A percentile compares a stretch with the other conserved stretches of the same genome.
These are phyloP conservation scores for Polychaeton citri DNA, from an alignment of 2,329 filamentous ascomycete species.

Conservation along the genomic window DNA sequence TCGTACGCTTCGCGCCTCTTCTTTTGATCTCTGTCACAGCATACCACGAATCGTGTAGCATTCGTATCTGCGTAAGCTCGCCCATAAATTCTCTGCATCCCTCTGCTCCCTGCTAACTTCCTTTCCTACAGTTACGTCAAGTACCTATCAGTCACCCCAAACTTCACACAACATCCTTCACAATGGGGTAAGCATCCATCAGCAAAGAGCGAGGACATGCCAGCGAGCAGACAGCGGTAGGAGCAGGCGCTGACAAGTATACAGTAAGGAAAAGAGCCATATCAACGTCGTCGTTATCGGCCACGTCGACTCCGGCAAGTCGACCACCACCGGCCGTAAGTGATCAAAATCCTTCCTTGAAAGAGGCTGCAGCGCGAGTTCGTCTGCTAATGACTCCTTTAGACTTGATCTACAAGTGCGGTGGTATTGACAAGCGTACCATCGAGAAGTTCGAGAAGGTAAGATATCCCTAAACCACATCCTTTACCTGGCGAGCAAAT, in stretches of 20 bases:
- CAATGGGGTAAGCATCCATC: conserved; percentile 11
- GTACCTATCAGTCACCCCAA: conserved; percentile 3
- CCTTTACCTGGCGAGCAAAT: conserved; percentile 3
- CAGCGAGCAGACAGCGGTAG: conserved; percentile 1
- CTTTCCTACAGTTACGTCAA: conserved; percentile 4
- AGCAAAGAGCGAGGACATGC: conserved; percentile 7
- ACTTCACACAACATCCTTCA: conserved; percentile 8
- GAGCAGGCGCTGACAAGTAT: conserved; percentile 20
- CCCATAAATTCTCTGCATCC: neutral
- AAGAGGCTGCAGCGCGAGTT: conserved; percentile 14
- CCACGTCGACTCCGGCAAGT: conserved; percentile 99
- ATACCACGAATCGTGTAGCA: conserved; percentile 1
- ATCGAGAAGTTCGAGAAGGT: conserved; percentile 99
- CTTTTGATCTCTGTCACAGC: conserved; percentile 1
- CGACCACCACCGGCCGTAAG: conserved; percentile 79
- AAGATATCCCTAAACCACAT: conserved; percentile 15
- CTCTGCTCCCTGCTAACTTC: conserved; percentile 2
- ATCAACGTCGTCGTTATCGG: conserved; percentile 96
- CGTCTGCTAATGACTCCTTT: conserved; percentile 47
- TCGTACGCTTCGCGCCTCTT: neutral
- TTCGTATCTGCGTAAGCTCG: conserved; percentile 1
- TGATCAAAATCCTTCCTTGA: conserved; percentile 16
- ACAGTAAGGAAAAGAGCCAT: conserved; percentile 89
- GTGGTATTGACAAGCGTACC: conserved; percentile 99
- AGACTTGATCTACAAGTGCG: conserved; percentile 99